phyloP scores from a whole-genome alignment of 164 flowering plant genomes.

The Liquidambar formosana region DNA sequence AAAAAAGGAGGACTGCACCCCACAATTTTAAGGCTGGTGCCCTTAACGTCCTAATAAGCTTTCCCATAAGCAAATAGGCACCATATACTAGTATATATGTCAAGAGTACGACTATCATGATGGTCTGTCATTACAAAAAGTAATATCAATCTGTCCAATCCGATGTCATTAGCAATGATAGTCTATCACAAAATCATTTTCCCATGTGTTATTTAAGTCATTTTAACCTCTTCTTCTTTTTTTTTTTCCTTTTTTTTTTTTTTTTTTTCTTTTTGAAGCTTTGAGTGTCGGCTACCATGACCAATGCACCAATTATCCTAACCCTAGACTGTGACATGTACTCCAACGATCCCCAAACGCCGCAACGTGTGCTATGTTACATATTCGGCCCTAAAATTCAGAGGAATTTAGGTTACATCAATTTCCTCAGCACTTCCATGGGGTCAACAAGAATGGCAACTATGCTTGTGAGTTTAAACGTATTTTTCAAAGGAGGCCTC shows the following conservation, averaged over 20 bases:
- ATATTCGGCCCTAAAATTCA: constrained; percentile 28
- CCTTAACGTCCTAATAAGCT: constrained; percentile 69
- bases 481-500: no score
- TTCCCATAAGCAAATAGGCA: not conserved
- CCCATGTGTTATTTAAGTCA: no score
- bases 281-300: constrained; percentile 59
- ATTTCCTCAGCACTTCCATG: constrained; percentile 55
- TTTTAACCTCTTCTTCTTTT: no score
- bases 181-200: not conserved
- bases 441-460: constrained; percentile 48
- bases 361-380: constrained; percentile 55
- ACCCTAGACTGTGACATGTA: constrained; percentile 65
- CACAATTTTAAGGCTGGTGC: constrained; percentile 95
- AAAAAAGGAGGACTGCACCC: constrained; percentile 50
- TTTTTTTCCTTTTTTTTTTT: no score
- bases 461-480: constrained; percentile 37
- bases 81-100: not conserved
- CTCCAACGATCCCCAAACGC: constrained; percentile 62
- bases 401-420: constrained; percentile 52
- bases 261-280: constrained; percentile 32
- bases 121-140: no score
- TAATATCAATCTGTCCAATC: no score
- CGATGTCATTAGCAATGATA: no score
- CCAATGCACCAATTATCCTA: constrained; percentile 63
- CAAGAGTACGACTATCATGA: not conserved